A percentile compares a stretch with the other conserved stretches of the same genome.
phyloP scores from a whole-genome alignment of 805 yeast species.

The Hanseniaspora guilliermondii region DNA sequence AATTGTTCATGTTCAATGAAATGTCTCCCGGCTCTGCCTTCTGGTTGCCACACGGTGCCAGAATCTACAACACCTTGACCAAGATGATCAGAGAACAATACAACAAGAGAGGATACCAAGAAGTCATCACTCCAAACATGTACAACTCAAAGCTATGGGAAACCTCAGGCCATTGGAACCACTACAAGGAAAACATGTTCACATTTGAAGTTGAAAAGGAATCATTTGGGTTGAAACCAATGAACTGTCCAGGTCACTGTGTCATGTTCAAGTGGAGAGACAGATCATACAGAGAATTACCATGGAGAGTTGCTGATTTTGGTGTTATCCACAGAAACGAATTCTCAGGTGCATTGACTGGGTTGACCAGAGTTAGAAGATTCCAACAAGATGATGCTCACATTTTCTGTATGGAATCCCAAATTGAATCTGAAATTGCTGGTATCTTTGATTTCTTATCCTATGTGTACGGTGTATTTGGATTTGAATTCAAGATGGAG shows the following conservation, averaged over 20 bases:
- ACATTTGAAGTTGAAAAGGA: conserved; percentile 95
- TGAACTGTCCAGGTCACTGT: conserved; percentile 90
- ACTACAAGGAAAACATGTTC: conserved; percentile 96
- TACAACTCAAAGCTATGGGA: conserved; percentile 96
- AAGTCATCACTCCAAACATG: conserved; percentile 98
- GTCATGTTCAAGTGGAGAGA: conserved; percentile 81
- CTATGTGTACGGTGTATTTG: conserved; percentile 78
- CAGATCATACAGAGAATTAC: conserved; percentile 91
- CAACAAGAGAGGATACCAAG: conserved; percentile 89
- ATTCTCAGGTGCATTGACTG: conserved; percentile 86
- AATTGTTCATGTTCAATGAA: conserved; percentile 87
- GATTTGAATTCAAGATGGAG: conserved; percentile 93
- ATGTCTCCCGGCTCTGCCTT: conserved; percentile 96
- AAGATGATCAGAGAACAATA: conserved; percentile 74
- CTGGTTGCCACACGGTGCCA: conserved; percentile 98
- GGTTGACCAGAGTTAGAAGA: conserved; percentile 93
- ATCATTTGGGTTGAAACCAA: conserved; percentile 85
- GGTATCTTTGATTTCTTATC: conserved; percentile 77
- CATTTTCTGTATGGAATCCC: conserved; percentile 87
- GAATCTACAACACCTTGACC: conserved; percentile 82
- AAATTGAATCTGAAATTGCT: conserved; percentile 74
- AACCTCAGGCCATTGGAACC: conserved; percentile 97
- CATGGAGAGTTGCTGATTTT: conserved; percentile 97
- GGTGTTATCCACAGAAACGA: conserved; percentile 97
- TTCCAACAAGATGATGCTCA: conserved; percentile 99